Evolutionary conservation across 441 rosid species (phyloP), one percentile per base, ranked within the genome.

Genomic region (Arabidopsis lyrata): DNA sequence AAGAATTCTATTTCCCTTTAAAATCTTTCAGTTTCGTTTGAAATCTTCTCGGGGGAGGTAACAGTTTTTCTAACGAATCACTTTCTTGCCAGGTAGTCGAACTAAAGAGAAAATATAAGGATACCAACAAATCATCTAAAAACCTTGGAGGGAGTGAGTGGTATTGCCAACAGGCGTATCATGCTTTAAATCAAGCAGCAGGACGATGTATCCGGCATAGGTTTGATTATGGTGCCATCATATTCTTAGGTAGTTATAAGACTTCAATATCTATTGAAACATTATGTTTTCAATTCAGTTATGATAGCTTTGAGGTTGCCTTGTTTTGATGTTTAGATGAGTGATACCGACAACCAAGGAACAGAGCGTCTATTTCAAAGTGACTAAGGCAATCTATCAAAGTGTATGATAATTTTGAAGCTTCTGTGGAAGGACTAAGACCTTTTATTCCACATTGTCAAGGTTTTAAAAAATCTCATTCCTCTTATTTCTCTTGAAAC

Each of bases 151-250:
- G 99, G 77, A 93, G 73, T 69, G 97, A 96, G n/a, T 96, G 99
- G 99, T 96, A 96, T 73, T 93, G 99, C 86, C 85, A 87, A 53
- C 99, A 96, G 82, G 98, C 99, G 41, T 96, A 93, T 72, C 90
- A 97, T 70, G 94, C 98, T 78, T 83, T 93, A 71, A 96, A 96
- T 86, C 99, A 96, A 86, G 98, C 98, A 76, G 87, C 86, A 74
- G 99, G 99, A 44, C 95, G 99, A 49, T 95, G 98, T 75, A 91
- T 95, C 77, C 86, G 99, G 13, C 98, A 93, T 80, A 87, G 84
- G 75, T 78, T 78, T 81, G 99, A 95, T 75, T 93, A 93, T 85
- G 99, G 99, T 69, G 97, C 98, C 72, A 85, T 95, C 83, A 86
- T 95, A 74, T 83, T 93, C 10, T 75, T 95, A 78, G 98, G 99